phyloP scores from a whole-genome alignment of 1,139 yeast genomes.

The Scheffersomyces parashehatae region DNA sequence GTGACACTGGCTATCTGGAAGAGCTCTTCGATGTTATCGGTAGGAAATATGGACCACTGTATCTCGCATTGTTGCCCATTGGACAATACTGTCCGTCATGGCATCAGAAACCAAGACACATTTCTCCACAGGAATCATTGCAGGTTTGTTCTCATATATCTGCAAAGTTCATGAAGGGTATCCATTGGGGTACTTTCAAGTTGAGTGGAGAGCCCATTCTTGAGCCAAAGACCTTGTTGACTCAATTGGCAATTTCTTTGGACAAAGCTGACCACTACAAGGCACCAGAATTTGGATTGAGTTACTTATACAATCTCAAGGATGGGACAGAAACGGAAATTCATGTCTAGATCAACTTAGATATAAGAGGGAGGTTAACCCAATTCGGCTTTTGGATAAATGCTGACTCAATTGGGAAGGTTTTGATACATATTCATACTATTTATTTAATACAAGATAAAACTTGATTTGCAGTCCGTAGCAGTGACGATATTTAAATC shows the following conservation, averaged over 20 bases:
- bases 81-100: constrained; percentile 95
- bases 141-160: constrained; percentile 64
- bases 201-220: constrained; percentile 83
- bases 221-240: constrained; percentile 64
- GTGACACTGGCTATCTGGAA: constrained; percentile 86
- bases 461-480: too few relatives aligned
- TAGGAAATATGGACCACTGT: constrained; percentile 60
- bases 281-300: constrained; percentile 46
- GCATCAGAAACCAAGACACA: constrained; percentile 91
- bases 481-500: too few relatives aligned
- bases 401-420: too few relatives aligned
- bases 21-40: constrained; percentile 71
- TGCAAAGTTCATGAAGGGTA: constrained; percentile 71
- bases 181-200: constrained; percentile 96
- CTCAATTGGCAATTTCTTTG: constrained; percentile 20
- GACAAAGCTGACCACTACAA: constrained; percentile 22
- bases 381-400: too few relatives aligned
- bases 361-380: too few relatives aligned
- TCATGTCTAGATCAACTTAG: background rate
- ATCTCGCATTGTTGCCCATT: constrained; percentile 78
- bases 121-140: constrained; percentile 76
- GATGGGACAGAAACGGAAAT: constrained; percentile 2
- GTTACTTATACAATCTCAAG: constrained; percentile 37
- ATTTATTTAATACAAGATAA: too few relatives aligned
- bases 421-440: too few relatives aligned